Evolutionary conservation across 192 early-diverging fungal genomes (phyloP), one percentile per base, ranked within the genome.

Genomic region (Coemansia sp.): DNA sequence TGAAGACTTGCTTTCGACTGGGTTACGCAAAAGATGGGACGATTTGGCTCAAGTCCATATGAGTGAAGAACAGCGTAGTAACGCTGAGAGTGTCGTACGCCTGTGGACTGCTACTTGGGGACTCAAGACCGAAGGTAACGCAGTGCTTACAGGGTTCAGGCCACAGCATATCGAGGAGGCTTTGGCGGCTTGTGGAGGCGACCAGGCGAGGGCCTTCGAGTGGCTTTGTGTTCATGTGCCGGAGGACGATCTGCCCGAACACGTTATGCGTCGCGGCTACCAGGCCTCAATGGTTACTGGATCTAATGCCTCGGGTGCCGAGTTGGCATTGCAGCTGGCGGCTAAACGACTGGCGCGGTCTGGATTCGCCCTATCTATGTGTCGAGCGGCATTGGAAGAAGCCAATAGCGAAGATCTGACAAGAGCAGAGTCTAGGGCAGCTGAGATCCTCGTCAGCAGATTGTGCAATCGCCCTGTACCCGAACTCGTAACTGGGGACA

Each of bases 141-240:
- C 40, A 9, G 69, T 32, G 16, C 47, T 78, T 47, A 66, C 43
- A 39, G 95, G 94, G 3, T 97, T 97, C 72, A 85, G 87, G 23
- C 33, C 67, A 21, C 73, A 84, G 8, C 93, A 96, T 75, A 88
- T 91, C 8, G 75, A 82, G 6, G 95, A 97, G 75, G 92, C 93
- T 0, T 73, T 93, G 40, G 69, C 75, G 10, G 42, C 88, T 88
- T 75, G 79, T 84, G 23, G 47, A 67, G 6, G 78, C 88, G 58
- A 58, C 30, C 67, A 76, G 6, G 69, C 73, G 0, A 63, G 78
- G 4, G 89, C 89, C 1, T 62, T 95, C 8, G 91, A 97, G 62
- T 97, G 95, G 95, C 86, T 97, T 46, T 91, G 91, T 62, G 65
- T 94, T 17, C 91, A 97, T 77, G 90, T 97, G 17, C 94, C 95